Conservation (phyloP, 2,329 filamentous ascomycete genomes). For the Nannizziopsis arthrosporioides region DNA sequence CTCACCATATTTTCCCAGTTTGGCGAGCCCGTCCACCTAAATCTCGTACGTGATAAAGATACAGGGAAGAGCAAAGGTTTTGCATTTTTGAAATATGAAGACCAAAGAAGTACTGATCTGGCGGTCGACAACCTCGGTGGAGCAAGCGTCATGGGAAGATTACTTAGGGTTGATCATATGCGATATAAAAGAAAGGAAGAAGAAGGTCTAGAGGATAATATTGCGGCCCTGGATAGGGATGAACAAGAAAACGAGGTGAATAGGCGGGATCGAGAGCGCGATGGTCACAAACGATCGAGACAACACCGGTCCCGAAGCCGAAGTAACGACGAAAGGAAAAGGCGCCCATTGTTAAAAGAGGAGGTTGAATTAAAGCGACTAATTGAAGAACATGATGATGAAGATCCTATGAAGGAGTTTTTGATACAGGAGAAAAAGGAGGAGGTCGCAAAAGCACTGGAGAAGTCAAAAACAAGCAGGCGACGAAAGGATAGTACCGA, state of each 20-base stretch:
- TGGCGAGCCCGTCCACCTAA: conserved; percentile 86
- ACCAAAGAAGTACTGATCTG: conserved; percentile 88
- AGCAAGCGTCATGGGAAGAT: conserved; percentile 64
- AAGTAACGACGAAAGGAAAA: conserved; percentile 38
- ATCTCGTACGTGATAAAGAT: conserved; percentile 87
- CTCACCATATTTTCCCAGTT: conserved; percentile 96
- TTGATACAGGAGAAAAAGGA: conserved; percentile 84
- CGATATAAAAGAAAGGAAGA: conserved; percentile 83
- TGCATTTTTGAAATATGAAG: conserved; percentile 94
- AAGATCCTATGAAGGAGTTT: conserved; percentile 94
- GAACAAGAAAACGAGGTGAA: conserved; percentile 29
- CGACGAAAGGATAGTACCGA: conserved; percentile 28
- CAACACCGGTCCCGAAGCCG: conserved; percentile 27
- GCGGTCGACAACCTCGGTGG: conserved; percentile 94
- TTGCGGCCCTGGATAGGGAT: conserved; percentile 40
- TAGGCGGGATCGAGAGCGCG: conserved; percentile 11
- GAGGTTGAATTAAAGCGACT: conserved; percentile 67
- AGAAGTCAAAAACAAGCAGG: conserved; percentile 31
- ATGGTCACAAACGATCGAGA: conserved; percentile 17
- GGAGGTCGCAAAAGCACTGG: conserved; percentile 62
- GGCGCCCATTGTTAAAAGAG: conserved; percentile 60
- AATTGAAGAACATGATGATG: conserved; percentile 73
- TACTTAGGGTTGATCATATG: conserved; percentile 82
- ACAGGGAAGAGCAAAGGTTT: conserved; percentile 92
- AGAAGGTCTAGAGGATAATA: conserved; percentile 41